Evolutionary conservation across 495 filamentous ascomycete species (phyloP).

Genomic region (Chlorociboria aeruginascens): DNA sequence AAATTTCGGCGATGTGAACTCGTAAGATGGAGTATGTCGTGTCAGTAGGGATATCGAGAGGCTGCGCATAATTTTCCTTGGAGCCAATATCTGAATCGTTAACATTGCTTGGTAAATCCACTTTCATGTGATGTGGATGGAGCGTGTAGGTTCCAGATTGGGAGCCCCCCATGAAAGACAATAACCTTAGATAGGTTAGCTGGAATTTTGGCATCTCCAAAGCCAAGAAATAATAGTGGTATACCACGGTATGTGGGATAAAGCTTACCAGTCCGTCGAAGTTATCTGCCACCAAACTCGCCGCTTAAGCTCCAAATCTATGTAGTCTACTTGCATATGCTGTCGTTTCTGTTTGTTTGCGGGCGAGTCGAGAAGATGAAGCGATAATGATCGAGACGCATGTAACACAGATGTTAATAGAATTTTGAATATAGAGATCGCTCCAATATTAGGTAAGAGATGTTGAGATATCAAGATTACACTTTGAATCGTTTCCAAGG

Average conservation of each 20-base stretch:
- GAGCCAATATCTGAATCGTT: conserved; percentile 5
- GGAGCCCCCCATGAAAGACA: conserved; percentile 11
- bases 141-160: conserved; percentile 12
- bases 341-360: conserved; percentile 4
- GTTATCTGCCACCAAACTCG: conserved; percentile 11
- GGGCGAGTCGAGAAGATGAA: conserved; percentile 9
- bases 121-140: conserved; percentile 7
- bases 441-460: conserved; percentile 6
- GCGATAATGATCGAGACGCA: neutral
- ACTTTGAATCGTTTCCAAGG: conserved; percentile 10
- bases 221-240: too few relatives aligned
- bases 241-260: neutral
- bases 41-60: conserved; percentile 1
- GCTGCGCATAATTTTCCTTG: conserved; percentile 2
- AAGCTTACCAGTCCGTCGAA: conserved; percentile 10
- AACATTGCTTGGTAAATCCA: conserved; percentile 5
- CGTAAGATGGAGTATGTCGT: conserved; percentile 12
- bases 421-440: conserved; percentile 5
- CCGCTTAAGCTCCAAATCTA: conserved; percentile 6
- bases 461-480: conserved; percentile 8
- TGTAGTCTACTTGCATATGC: conserved; percentile 5
- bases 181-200: neutral
- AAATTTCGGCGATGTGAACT: neutral
- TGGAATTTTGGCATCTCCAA: too few relatives aligned
- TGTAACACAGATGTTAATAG: neutral